phyloP scores from a whole-genome alignment of 2,329 filamentous ascomycete species.

The Colletotrichum sp. region DNA sequence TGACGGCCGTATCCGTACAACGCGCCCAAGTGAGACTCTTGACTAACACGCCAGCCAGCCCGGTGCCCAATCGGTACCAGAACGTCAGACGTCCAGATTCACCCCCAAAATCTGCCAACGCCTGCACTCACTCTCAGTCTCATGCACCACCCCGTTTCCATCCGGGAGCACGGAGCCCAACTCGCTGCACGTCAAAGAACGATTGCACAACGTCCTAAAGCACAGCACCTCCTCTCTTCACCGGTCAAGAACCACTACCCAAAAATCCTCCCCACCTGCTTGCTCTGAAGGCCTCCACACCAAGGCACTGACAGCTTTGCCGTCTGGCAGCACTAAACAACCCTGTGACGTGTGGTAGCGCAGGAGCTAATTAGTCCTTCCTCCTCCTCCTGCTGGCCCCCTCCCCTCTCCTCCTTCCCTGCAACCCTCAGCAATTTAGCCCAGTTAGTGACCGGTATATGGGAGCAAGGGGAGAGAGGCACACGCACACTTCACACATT shows the following conservation, averaged over 20 bases:
- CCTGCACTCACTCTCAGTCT: neutral
- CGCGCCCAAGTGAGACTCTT: neutral
- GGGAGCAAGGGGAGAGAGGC: neutral
- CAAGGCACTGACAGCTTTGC: neutral
- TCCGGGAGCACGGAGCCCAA: neutral
- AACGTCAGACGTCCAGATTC: neutral
- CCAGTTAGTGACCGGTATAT: neutral
- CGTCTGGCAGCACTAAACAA: neutral
- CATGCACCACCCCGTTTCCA: neutral
- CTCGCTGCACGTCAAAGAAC: neutral
- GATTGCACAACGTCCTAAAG: neutral
- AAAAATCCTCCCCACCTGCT: neutral
- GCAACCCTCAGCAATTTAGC: neutral
- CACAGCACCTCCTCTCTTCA: neutral
- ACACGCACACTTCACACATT: neutral
- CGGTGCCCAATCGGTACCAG: neutral
- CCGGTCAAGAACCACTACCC: neutral
- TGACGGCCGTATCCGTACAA: neutral
- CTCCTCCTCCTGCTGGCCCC: neutral
- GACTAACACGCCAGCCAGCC: neutral
- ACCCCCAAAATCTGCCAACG: neutral
- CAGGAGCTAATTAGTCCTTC: neutral
- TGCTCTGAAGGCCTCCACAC: neutral
- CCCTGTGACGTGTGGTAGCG: neutral
- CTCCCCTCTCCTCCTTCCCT: neutral